Base-by-base conservation (phyloP, 108 stramenopile genomes). In the Aurantiochytrium sp. region DNA sequence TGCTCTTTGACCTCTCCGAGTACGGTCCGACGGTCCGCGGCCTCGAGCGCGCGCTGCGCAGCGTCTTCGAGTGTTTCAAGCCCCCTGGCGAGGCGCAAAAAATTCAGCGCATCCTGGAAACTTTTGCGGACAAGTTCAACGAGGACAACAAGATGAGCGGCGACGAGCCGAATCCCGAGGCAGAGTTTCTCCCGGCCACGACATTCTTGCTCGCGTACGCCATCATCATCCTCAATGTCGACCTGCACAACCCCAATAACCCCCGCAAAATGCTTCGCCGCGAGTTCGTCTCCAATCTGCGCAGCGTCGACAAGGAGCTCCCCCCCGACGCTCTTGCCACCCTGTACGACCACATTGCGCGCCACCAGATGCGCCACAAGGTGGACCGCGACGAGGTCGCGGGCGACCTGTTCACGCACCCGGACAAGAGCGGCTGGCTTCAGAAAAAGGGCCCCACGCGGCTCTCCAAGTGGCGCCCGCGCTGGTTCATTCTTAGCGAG, bases 231-330 rank as follows among this genome's bases (percentile, higher is more conserved):
- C 73, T 81, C 4, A 81, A 81, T 48, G 73, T 81, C 10, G 73
- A 81, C 45, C 39, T 81, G 21, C 73, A 81, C 45, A 81, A 81
- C 73, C 73, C 73, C 45, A 81, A 81, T 30, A 81, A 81, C 45
- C 73, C 73, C 6, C 73, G 45, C n/a, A 41, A 48, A n/a, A 81
- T 81, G 73, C 45, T 48, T 48, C 73, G 73, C 6, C 39, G 73
- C 21, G 45, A 81, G 19, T 81, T 81, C 2, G 24, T 81, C 45
- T 48, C 42, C 8, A 81, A 81, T 24, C n/a, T 48, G 27, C 73
- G 73, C 24, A 24, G 73, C 12, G 10, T 81, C 19, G 73, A 81
- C 2, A 48, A 81, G 45, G 73, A 81, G 0, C 45, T 81, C 32
- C 73, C 73, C 12, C 42, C 8, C n/a, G 42, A 81, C 12, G 73